Evolutionary conservation across 495 filamentous ascomycete species (phyloP).

Genomic region (Aspergillus coremiiformis): DNA sequence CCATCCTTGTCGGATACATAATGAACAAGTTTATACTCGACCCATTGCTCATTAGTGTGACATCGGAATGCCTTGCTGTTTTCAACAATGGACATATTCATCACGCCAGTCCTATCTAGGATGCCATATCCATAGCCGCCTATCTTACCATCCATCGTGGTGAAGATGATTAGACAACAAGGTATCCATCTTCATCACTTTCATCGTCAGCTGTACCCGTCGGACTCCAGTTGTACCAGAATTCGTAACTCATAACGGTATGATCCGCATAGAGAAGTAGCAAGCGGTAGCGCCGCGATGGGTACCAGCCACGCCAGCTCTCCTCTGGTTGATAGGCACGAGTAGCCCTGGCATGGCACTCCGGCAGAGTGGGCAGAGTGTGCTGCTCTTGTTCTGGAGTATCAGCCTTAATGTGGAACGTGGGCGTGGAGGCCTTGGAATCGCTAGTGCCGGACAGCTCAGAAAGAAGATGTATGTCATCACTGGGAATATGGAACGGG

Average conservation of each 20-base stretch:
- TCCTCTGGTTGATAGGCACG: constrained; percentile 31
- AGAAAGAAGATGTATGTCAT: constrained; percentile 2
- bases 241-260: constrained; percentile 73
- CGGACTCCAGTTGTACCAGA: constrained; percentile 44
- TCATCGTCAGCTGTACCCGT: background rate
- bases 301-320: constrained; percentile 33
- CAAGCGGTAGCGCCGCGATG: constrained; percentile 54
- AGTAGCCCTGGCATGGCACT: constrained; percentile 36
- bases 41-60: too few species aligned
- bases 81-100: too few species aligned
- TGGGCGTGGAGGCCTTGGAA: background rate
- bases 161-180: constrained; percentile 7
- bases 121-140: too few species aligned
- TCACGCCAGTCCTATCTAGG: too few species aligned
- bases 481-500: background rate
- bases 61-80: too few species aligned
- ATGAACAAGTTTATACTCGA: background rate
- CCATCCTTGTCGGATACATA: background rate
- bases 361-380: constrained; percentile 26
- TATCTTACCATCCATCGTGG: background rate
- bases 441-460: background rate
- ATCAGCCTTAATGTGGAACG: background rate
- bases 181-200: constrained; percentile 9
- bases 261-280: constrained; percentile 71
- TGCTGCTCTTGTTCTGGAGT: background rate